A percentile compares a stretch with the other conserved stretches of the same genome.
Evolutionary conservation across 2,329 filamentous ascomycete genomes (phyloP).

Genomic region (Colletotrichum sp.): DNA sequence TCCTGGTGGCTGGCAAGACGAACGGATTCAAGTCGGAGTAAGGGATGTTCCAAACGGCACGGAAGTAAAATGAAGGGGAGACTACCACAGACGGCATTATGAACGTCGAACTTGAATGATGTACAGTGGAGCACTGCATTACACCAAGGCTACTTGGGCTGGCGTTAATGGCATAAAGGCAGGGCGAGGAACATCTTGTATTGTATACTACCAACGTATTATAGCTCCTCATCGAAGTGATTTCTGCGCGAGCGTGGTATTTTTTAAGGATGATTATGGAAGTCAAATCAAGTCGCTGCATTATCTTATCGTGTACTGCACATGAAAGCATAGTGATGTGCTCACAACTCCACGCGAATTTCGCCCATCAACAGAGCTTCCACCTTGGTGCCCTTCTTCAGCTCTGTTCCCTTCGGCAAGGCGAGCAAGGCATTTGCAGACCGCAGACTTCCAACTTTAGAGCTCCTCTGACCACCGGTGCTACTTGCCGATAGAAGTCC

Average conservation of each 20-base stretch:
- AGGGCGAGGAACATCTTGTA: conserved; percentile 21
- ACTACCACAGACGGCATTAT: not conserved
- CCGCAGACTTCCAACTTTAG: conserved; percentile 84
- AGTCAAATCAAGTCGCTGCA: not conserved
- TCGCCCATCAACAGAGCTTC: conserved; percentile 81
- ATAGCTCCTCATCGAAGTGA: conserved; percentile 18
- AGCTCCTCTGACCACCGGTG: conserved; percentile 91
- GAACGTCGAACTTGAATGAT: conserved; percentile 11
- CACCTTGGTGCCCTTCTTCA: conserved; percentile 72
- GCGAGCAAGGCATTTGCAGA: conserved; percentile 88
- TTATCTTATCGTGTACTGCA: not conserved
- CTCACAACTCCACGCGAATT: conserved; percentile 29
- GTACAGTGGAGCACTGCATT: conserved; percentile 23
- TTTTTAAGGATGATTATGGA: not conserved
- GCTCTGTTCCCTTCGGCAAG: conserved; percentile 69
- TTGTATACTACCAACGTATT: conserved; percentile 22
- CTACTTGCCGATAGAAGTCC: conserved; percentile 77
- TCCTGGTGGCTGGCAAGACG: conserved; percentile 87
- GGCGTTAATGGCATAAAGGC: conserved; percentile 25
- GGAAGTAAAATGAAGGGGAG: not conserved
- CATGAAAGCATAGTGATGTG: not conserved
- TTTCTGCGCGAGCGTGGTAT: not conserved
- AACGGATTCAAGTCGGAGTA: conserved; percentile 65
- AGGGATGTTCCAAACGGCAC: not conserved
- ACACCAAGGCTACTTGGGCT: conserved; percentile 23